phyloP scores from a whole-genome alignment of 371 early-diverging fungal genomes.

The Lichtheimia ramosa region DNA sequence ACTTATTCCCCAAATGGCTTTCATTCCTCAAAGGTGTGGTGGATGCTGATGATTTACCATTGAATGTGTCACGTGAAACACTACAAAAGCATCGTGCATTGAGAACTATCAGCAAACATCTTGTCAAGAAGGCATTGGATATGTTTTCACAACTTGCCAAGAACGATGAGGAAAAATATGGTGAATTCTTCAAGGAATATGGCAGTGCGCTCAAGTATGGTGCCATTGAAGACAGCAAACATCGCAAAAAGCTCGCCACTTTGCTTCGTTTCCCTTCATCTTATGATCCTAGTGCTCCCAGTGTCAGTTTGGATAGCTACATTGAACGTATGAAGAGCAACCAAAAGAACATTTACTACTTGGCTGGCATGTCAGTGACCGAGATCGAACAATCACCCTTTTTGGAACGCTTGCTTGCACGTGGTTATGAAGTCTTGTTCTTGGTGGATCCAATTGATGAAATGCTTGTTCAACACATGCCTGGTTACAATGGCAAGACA shows the following conservation, averaged over 20 bases:
- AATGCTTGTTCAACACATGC: constrained; percentile 72
- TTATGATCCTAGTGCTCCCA: constrained; percentile 46
- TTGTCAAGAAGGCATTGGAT: constrained; percentile 87
- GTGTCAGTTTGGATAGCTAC: constrained; percentile 82
- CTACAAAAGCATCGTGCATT: constrained; percentile 84
- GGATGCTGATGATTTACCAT: constrained; percentile 91
- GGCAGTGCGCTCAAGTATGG: constrained; percentile 82
- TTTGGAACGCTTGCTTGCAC: constrained; percentile 79
- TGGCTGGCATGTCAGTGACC: constrained; percentile 74
- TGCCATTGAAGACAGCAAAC: constrained; percentile 71
- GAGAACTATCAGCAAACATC: constrained; percentile 79
- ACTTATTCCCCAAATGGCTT: constrained; percentile 75
- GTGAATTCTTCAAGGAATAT: constrained; percentile 74
- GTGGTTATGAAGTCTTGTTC: constrained; percentile 91
- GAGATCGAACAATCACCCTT: constrained; percentile 84
- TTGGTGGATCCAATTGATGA: constrained; percentile 94
- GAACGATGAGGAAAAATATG: constrained; percentile 73
- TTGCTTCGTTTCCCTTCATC: constrained; percentile 84
- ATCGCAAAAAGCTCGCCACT: constrained; percentile 74
- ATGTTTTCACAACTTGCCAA: constrained; percentile 75
- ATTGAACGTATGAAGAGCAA: constrained; percentile 83
- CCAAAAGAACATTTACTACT: constrained; percentile 87
- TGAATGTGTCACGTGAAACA: constrained; percentile 96
- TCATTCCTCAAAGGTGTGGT: constrained; percentile 83
- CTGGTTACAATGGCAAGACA: constrained; percentile 74